Base-by-base conservation (phyloP, 2,329 filamentous ascomycete species). In the Fusarium sp. region DNA sequence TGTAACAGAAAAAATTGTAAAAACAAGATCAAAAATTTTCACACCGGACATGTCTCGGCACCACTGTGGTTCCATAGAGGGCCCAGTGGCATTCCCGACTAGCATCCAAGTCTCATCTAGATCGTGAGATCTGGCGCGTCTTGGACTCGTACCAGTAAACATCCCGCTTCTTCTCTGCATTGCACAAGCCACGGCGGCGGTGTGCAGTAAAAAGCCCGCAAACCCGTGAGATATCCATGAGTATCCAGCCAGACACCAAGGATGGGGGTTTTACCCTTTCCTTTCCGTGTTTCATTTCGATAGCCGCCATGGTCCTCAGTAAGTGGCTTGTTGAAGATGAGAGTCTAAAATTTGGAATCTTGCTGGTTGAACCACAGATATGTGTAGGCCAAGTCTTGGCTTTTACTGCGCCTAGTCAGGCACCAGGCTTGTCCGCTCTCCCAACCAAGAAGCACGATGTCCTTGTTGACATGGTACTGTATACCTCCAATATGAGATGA, bases 91-190 rank as follows among this genome's bases (percentile, higher is more conserved):
- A 53, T 45, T 49, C 36, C 39, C 33, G 27, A 63, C 43, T 37
- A 59, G 32, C 45, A 10, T 45, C 46, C 43, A 53, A 45, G 53
- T 25, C 27, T 39, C 54, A 54, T 62, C 63, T 27, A 69, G 66
- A 69, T 69, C 64, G 53, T 41, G 52, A 56, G 66, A 69, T 69
- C 66, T 63, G 35, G 50, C 14, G 57, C 57, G 57, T 49, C 53
- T 59, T 62, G 51, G 57, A 65, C 53, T 58, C 21, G 53, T 57
- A 48, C 53, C 65, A 65, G 61, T 52, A 49, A 46, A 51, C 49
- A 63, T 55, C 49, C 38, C 45, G 49, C 61, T 57, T 44, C 43
- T 65, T 65, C 51, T 61, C 45, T 65, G 44, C 50, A 64, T 45
- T 17, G 44, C 57, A 45, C 31, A 46, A 43, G 53, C 49, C 48